A percentile compares a stretch with the other conserved stretches of the same genome.
Conservation (phyloP, 1,139 yeast species). For the Lodderomyces jiufengensis region DNA sequence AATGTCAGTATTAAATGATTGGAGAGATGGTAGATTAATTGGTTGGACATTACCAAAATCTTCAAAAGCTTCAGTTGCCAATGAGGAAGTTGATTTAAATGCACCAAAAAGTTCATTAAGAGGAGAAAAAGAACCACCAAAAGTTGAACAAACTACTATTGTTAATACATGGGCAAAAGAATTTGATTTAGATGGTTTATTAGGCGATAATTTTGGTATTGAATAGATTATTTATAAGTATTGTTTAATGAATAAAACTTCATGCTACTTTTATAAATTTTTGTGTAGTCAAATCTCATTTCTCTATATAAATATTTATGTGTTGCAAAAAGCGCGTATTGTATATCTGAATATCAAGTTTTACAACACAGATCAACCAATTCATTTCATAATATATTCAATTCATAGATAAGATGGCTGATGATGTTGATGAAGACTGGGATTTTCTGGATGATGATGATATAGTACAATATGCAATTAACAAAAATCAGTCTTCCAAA, state of each 20-base stretch:
- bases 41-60: slow-evolving; percentile 90
- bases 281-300: no score
- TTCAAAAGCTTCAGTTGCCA: slow-evolving; percentile 33
- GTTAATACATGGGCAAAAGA: slow-evolving; percentile 93
- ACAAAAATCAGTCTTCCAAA: slow-evolving; percentile 3
- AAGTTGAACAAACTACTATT: slow-evolving; percentile 72
- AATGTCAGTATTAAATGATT: slow-evolving; percentile 76
- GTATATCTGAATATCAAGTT: no score
- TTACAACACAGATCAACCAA: slow-evolving; percentile 8
- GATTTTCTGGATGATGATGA: slow-evolving; percentile 16
- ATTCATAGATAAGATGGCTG: slow-evolving; percentile 3
- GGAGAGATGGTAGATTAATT: slow-evolving; percentile 93
- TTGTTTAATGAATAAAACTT: neutral
- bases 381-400: no score
- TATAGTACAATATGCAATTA: slow-evolving; percentile 10
- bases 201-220: slow-evolving; percentile 39
- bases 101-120: slow-evolving; percentile 42
- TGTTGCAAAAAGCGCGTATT: neutral
- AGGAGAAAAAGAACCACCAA: slow-evolving; percentile 47
- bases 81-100: slow-evolving; percentile 25
- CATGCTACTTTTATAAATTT: no score
- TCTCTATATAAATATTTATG: no score
- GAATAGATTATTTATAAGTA: slow-evolving; percentile 7
- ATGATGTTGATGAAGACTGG: slow-evolving; percentile 12
- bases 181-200: slow-evolving; percentile 83